Percentiles rank a stretch among this genome's conserved stretches.
These are phyloP conservation scores for Trametes cinnabarina DNA, from an alignment of 768 basidiomycete genomes.

Conservation along the genomic window DNA sequence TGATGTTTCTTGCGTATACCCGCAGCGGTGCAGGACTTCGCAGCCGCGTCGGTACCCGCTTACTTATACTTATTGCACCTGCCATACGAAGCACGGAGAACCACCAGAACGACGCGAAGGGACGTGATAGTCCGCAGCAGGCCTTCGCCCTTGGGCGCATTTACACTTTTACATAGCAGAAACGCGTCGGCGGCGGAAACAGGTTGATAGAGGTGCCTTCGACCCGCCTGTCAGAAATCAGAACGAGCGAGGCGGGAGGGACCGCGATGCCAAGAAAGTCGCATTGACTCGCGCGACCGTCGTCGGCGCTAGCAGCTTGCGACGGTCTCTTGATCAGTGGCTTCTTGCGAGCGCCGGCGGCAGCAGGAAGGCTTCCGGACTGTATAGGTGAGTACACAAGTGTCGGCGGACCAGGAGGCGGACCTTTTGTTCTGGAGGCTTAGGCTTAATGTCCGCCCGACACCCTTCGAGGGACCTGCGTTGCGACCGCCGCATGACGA, in stretches of 20 bases:
- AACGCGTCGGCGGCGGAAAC: not conserved
- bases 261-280: not conserved
- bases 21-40: not conserved
- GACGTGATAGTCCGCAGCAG: not conserved
- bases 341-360: not conserved
- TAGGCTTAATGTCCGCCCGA: not conserved
- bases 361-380: not conserved
- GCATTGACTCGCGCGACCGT: conserved; percentile 3
- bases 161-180: not conserved
- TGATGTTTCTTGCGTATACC: not conserved
- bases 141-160: not conserved
- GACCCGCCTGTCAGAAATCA: not conserved
- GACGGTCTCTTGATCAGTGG: not conserved
- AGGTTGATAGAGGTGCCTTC: not conserved
- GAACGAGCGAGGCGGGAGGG: not conserved
- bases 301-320: not conserved
- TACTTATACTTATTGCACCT: no score
- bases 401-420: not conserved
- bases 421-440: not conserved
- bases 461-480: not conserved
- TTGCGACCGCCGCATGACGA: conserved; percentile 2
- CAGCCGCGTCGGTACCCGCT: not conserved
- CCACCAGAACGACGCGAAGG: not conserved
- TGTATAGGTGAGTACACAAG: not conserved
- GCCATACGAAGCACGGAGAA: not conserved